phyloP scores from a whole-genome alignment of 495 filamentous ascomycete genomes.

The Aspergillus affinis region DNA sequence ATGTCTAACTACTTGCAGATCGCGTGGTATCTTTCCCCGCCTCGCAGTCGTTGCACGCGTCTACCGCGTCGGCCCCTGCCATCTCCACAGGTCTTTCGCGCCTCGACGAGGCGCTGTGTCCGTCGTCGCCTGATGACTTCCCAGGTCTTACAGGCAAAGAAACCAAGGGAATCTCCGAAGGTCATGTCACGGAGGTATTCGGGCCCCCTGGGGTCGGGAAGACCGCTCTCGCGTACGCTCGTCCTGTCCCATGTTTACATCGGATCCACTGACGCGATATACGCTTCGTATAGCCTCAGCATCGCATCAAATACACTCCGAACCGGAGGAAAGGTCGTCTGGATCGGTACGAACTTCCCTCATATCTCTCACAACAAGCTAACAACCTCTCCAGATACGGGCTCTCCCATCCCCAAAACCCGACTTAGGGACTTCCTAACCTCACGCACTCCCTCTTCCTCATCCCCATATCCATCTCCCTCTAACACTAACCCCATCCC shows the following conservation, averaged over 20 bases:
- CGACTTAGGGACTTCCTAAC: constrained; percentile 40
- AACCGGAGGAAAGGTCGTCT: constrained; percentile 66
- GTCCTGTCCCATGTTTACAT: neutral
- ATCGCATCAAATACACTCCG: constrained; percentile 62
- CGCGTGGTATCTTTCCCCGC: constrained; percentile 86
- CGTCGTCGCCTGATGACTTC: constrained; percentile 11
- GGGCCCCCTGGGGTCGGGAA: constrained; percentile 89
- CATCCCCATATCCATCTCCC: neutral
- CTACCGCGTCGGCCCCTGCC: constrained; percentile 47
- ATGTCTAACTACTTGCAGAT: constrained; percentile 16
- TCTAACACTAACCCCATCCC: constrained; percentile 8
- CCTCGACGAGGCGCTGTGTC: constrained; percentile 56
- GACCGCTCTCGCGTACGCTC: constrained; percentile 71
- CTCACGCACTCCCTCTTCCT: no score
- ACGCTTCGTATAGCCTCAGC: constrained; percentile 57
- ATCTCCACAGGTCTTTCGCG: constrained; percentile 65
- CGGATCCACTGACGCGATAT: constrained; percentile 2
- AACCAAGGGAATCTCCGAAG: constrained; percentile 59
- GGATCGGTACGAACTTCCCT: constrained; percentile 79
- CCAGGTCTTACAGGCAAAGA: constrained; percentile 5
- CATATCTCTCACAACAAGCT: neutral
- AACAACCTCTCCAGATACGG: constrained; percentile 42
- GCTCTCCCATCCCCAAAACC: constrained; percentile 39
- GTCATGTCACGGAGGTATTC: constrained; percentile 84
- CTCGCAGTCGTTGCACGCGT: constrained; percentile 73